Evolutionary conservation across 108 stramenopile species (phyloP).

Genomic region (Conticribra weissflogii): DNA sequence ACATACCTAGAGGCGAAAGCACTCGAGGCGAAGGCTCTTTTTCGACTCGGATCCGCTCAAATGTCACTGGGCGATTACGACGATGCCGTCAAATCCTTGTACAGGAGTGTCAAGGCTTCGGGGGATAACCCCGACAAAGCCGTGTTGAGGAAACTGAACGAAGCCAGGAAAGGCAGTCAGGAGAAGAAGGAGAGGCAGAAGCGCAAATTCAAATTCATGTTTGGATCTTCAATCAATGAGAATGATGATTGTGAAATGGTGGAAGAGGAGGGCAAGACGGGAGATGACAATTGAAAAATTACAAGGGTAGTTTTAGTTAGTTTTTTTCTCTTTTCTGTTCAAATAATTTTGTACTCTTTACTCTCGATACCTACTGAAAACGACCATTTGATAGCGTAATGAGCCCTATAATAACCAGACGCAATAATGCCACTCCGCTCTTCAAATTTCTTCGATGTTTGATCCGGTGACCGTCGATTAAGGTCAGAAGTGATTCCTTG

Average conservation of each 20-base stretch:
- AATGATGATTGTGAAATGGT: conserved; percentile 7
- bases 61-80: conserved; percentile 52
- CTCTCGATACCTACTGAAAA: too few species aligned
- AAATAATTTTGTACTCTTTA: too few species aligned
- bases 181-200: conserved; percentile 53
- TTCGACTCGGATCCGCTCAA: conserved; percentile 77
- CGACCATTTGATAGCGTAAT: too few species aligned
- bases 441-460: too few species aligned
- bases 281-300: too few species aligned
- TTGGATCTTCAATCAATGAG: conserved; percentile 28
- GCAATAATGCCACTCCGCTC: too few species aligned
- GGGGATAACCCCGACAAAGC: conserved; percentile 48
- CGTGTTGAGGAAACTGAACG: conserved; percentile 63
- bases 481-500: too few species aligned
- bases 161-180: conserved; percentile 57
- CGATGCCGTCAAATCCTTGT: conserved; percentile 61
- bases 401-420: too few species aligned
- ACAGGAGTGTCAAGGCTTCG: conserved; percentile 44
- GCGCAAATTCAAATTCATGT: conserved; percentile 73
- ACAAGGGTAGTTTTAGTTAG: too few species aligned
- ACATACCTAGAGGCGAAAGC: conserved; percentile 60
- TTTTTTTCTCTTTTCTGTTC: too few species aligned
- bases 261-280: too few species aligned
- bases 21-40: conserved; percentile 79
- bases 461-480: too few species aligned